Percentiles rank a stretch among this genome's conserved stretches.
These are phyloP conservation scores for Magnusiomyces suaveolens DNA, from an alignment of 1,139 yeast species.

Conservation along the genomic window DNA sequence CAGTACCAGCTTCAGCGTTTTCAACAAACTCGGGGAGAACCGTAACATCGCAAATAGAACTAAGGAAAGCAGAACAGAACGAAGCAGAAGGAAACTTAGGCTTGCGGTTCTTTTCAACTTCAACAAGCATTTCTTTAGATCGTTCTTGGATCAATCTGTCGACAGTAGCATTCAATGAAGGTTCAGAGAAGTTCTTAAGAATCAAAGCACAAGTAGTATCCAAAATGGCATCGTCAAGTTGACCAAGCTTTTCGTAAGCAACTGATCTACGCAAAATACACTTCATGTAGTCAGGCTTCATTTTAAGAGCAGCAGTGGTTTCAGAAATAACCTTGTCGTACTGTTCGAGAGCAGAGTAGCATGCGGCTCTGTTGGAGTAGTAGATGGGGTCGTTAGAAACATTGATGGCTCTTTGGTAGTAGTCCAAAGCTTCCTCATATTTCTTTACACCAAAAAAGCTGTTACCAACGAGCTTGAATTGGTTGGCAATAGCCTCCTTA, in stretches of 20 bases:
- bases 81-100: constrained; percentile 75
- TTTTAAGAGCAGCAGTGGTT: constrained; percentile 71
- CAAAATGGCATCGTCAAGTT: constrained; percentile 76
- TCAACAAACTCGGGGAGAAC: constrained; percentile 30
- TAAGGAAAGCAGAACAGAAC: constrained; percentile 76
- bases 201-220: constrained; percentile 68
- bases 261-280: constrained; percentile 63
- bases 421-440: constrained; percentile 62
- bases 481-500: constrained; percentile 60
- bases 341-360: constrained; percentile 73
- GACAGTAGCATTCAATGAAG: constrained; percentile 66
- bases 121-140: constrained; percentile 45
- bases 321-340: constrained; percentile 79
- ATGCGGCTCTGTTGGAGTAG: constrained; percentile 92
- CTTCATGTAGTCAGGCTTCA: constrained; percentile 85
- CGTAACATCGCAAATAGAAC: constrained; percentile 46
- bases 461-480: constrained; percentile 87
- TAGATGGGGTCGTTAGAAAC: constrained; percentile 73
- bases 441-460: constrained; percentile 52
- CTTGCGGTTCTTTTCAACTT: constrained; percentile 43
- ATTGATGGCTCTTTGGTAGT: constrained; percentile 66
- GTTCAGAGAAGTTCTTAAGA: constrained; percentile 50
- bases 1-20: constrained; percentile 47
- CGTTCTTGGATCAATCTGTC: constrained; percentile 66
- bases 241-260: constrained; percentile 74